phyloP scores from a whole-genome alignment of 306 rosid species.

The Medicago arabica region DNA sequence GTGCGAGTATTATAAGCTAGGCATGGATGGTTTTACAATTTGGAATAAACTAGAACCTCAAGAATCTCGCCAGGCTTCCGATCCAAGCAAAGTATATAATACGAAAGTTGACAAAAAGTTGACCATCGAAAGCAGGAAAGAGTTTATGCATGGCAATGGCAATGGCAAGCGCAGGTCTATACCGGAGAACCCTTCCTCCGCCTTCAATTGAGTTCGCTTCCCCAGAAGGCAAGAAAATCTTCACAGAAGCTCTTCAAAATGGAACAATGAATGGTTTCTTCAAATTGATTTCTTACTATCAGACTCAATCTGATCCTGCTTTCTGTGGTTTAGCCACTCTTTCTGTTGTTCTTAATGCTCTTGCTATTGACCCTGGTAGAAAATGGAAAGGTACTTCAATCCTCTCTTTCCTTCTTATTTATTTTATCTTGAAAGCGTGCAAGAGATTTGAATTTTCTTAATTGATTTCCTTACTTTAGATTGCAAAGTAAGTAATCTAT shows the following conservation, averaged over 20 bases:
- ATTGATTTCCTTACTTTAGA: too few relatives aligned
- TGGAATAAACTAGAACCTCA: too few relatives aligned
- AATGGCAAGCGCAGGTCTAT: conserved; percentile 62
- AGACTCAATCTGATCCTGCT: conserved; percentile 96
- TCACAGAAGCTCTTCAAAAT: conserved; percentile 66
- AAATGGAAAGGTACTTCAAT: conserved; percentile 85
- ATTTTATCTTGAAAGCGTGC: not conserved
- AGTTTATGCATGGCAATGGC: conserved; percentile 59
- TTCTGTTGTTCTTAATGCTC: conserved; percentile 88
- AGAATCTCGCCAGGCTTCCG: not conserved
- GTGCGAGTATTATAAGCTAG: too few relatives aligned
- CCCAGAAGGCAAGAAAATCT: conserved; percentile 68
- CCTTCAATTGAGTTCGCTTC: conserved; percentile 79
- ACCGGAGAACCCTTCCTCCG: conserved; percentile 70
- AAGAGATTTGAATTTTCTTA: not conserved
- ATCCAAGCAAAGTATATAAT: not conserved
- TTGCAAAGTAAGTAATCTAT: too few relatives aligned
- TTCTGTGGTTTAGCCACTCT: conserved; percentile 84
- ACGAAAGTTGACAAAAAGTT: not conserved
- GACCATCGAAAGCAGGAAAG: not conserved
- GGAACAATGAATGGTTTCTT: conserved; percentile 89
- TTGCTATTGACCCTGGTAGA: conserved; percentile 92
- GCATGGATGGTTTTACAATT: too few relatives aligned
- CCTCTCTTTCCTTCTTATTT: not conserved
- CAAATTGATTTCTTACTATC: conserved; percentile 83